phyloP scores from a whole-genome alignment of 495 filamentous ascomycete genomes.

The Poronia punctata region DNA sequence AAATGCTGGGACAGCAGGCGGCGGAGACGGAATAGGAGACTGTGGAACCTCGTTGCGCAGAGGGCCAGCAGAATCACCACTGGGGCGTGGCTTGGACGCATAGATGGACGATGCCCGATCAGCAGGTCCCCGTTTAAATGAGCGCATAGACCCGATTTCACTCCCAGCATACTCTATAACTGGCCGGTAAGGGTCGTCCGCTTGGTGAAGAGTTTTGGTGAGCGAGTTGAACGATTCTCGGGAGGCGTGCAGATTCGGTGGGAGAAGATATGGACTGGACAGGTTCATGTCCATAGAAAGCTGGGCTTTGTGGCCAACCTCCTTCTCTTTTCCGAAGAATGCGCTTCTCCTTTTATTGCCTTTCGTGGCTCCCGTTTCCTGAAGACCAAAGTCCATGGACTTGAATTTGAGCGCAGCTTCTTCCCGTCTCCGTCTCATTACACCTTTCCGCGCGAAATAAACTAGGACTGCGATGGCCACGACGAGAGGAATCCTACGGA shows the following conservation, averaged over 20 bases:
- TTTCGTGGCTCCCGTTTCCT: slow-evolving; percentile 30
- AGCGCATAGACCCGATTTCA: slow-evolving; percentile 55
- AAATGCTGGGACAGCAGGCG: slow-evolving; percentile 21
- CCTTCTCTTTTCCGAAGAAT: slow-evolving; percentile 44
- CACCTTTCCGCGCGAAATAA: slow-evolving; percentile 69
- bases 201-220: slow-evolving; percentile 58
- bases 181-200: slow-evolving; percentile 80
- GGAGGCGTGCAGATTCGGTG: slow-evolving; percentile 69
- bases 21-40: slow-evolving; percentile 17
- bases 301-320: slow-evolving; percentile 50
- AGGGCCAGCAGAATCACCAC: slow-evolving; percentile 9
- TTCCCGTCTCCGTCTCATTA: slow-evolving; percentile 65
- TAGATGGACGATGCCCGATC: slow-evolving; percentile 58
- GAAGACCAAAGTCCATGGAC: slow-evolving; percentile 89
- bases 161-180: slow-evolving; percentile 51
- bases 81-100: slow-evolving; percentile 39
- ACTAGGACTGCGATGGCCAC: slow-evolving; percentile 60
- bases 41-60: slow-evolving; percentile 14
- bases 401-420: slow-evolving; percentile 84
- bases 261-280: slow-evolving; percentile 82
- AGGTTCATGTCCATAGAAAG: slow-evolving; percentile 81
- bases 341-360: slow-evolving; percentile 36
- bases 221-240: slow-evolving; percentile 79
- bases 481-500: slow-evolving; percentile 65
- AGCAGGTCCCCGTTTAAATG: slow-evolving; percentile 35